Percentiles rank a stretch among this genome's conserved stretches.
phyloP scores from a whole-genome alignment of 139 green algal genomes.

The Chlamydomonas schloesseri region DNA sequence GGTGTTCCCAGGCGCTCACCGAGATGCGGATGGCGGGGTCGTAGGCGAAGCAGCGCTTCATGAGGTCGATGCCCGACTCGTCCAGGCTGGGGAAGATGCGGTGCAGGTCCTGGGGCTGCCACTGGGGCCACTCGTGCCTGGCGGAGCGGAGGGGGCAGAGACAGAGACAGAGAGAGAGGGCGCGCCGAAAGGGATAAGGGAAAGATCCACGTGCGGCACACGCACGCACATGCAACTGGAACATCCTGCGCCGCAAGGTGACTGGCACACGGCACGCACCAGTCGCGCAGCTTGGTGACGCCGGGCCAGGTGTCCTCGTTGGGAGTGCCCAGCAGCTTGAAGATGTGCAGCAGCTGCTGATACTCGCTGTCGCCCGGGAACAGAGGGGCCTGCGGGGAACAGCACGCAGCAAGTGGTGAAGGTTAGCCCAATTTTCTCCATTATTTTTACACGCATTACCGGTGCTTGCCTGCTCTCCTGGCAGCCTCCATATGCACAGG shows the following conservation, averaged over 20 bases:
- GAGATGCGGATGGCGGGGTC: conserved; percentile 85
- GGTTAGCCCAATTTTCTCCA: too few relatives aligned
- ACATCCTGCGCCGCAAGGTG: too few relatives aligned
- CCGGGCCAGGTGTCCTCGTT: conserved; percentile 81
- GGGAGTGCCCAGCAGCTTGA: conserved; percentile 89
- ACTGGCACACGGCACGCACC: conserved; percentile 38
- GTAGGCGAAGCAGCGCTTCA: conserved; percentile 81
- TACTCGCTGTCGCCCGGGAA: conserved; percentile 93
- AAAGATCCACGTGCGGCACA: too few relatives aligned
- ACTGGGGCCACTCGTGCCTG: conserved; percentile 79
- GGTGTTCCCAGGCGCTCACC: too few relatives aligned
- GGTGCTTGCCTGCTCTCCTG: too few relatives aligned
- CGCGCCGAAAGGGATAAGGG: too few relatives aligned
- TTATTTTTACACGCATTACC: too few relatives aligned
- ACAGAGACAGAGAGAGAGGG: background rate
- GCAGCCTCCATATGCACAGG: too few relatives aligned
- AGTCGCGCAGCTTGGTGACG: conserved; percentile 73
- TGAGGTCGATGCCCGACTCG: conserved; percentile 81
- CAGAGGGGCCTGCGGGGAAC: conserved; percentile 72
- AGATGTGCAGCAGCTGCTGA: conserved; percentile 94
- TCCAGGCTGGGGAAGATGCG: conserved; percentile 86
- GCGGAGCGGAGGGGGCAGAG: background rate
- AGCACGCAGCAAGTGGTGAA: too few relatives aligned
- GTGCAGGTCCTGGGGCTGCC: conserved; percentile 69
- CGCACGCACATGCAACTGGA: too few relatives aligned